phyloP scores from a whole-genome alignment of 1,139 yeast species.

The Magnusiomyces paraingens region DNA sequence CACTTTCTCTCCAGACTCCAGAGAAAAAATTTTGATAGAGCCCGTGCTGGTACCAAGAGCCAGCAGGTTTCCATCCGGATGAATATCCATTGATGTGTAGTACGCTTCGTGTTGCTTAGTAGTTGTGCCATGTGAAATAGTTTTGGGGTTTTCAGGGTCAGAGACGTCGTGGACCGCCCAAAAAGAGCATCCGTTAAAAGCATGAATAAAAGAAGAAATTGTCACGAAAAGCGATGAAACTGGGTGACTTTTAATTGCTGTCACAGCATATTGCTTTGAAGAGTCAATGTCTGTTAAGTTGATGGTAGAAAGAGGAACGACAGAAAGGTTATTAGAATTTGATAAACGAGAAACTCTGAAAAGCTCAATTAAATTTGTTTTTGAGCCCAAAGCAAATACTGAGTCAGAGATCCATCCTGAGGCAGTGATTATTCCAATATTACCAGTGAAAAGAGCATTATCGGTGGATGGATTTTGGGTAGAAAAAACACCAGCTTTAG shows the following conservation, averaged over 20 bases:
- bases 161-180: constrained; percentile 1
- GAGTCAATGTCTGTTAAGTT: not conserved
- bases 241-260: constrained; percentile 6
- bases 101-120: not conserved
- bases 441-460: not conserved
- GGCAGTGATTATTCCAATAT: constrained; percentile 22
- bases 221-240: not conserved
- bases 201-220: not conserved
- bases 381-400: constrained; percentile 19
- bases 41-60: constrained; percentile 44
- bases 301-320: no score
- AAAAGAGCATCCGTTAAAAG: not conserved
- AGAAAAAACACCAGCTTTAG: constrained; percentile 23
- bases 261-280: constrained; percentile 18
- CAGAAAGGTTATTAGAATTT: no score
- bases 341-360: not conserved
- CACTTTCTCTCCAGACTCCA: constrained; percentile 38
- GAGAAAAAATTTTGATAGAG: constrained; percentile 40
- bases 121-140: not conserved
- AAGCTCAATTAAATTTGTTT: constrained; percentile 19
- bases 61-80: constrained; percentile 59
- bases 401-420: constrained; percentile 21
- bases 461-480: constrained; percentile 10
- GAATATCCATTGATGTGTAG: constrained; percentile 34
- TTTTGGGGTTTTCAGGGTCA: not conserved